A percentile compares a stretch with the other conserved stretches of the same genome.
phyloP scores from a whole-genome alignment of 495 filamentous ascomycete genomes.

The Glarea lozoyensis region DNA sequence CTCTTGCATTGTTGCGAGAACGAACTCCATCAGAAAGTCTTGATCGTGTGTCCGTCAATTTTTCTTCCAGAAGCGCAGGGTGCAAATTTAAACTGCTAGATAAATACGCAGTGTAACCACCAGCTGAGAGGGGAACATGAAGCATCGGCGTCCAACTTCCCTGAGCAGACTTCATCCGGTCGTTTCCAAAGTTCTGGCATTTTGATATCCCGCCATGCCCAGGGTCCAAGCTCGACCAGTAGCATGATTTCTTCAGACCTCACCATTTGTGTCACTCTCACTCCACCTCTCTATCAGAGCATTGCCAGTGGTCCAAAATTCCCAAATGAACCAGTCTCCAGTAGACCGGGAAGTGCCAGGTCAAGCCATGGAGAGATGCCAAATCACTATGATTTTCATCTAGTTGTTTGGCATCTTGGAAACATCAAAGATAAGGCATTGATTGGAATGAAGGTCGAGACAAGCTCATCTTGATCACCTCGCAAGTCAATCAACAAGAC shows the following conservation, averaged over 20 bases:
- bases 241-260: neutral
- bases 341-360: no score
- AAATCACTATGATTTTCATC: no score
- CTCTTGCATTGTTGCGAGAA: neutral
- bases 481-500: neutral
- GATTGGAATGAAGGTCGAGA: no score
- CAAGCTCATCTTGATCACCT: no score
- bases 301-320: neutral
- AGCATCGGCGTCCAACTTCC: neutral
- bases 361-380: no score
- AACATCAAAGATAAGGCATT: no score
- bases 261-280: slow-evolving; percentile 8
- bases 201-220: neutral
- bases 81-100: no score
- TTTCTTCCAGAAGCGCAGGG: no score
- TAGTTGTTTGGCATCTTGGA: no score
- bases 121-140: neutral
- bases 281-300: no score
- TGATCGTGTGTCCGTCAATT: neutral
- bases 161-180: neutral
- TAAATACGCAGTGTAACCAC: no score
- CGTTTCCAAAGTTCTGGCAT: neutral
- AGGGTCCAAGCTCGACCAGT: neutral
- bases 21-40: neutral
- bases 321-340: no score